Conservation (phyloP, 192 early-diverging fungal genomes). For the Oehlia diaphana region DNA sequence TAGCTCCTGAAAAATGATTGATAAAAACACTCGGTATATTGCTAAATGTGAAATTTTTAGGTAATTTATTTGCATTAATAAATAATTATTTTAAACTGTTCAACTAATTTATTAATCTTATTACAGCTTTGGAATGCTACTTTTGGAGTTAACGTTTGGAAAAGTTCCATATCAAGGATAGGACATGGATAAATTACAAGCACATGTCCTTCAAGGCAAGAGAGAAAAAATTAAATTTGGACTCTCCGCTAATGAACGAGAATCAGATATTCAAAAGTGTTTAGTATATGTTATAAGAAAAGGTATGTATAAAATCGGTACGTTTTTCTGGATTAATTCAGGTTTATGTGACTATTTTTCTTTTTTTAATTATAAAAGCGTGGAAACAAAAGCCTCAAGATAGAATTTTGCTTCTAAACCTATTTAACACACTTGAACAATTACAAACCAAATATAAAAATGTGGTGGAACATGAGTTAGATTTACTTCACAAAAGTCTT, state of each 20-base stretch:
- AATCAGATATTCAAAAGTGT: not conserved
- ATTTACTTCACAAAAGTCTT: too few relatives aligned
- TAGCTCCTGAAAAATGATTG: slow-evolving; percentile 1
- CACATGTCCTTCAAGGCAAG: not conserved
- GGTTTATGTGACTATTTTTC: too few relatives aligned
- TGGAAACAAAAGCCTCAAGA: not conserved
- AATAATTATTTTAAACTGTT: not conserved
- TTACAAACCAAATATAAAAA: too few relatives aligned
- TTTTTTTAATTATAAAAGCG: not conserved
- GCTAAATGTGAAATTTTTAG: slow-evolving; percentile 21
- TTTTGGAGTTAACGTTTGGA: too few relatives aligned
- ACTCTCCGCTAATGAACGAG: not conserved
- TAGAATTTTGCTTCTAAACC: not conserved
- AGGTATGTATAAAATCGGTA: not conserved
- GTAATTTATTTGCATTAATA: not conserved
- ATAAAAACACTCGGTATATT: not conserved
- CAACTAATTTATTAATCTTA: too few relatives aligned
- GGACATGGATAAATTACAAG: not conserved
- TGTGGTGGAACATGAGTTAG: too few relatives aligned
- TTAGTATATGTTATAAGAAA: not conserved
- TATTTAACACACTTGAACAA: not conserved
- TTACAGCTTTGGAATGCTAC: too few relatives aligned
- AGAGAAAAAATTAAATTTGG: not conserved
- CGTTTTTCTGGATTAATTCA: not conserved
- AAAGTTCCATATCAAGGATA: not conserved